A percentile compares a stretch with the other conserved stretches of the same genome.
Evolutionary conservation across 192 early-diverging fungal species (phyloP).

Genomic region (Phlyctochytrium arcticum): DNA sequence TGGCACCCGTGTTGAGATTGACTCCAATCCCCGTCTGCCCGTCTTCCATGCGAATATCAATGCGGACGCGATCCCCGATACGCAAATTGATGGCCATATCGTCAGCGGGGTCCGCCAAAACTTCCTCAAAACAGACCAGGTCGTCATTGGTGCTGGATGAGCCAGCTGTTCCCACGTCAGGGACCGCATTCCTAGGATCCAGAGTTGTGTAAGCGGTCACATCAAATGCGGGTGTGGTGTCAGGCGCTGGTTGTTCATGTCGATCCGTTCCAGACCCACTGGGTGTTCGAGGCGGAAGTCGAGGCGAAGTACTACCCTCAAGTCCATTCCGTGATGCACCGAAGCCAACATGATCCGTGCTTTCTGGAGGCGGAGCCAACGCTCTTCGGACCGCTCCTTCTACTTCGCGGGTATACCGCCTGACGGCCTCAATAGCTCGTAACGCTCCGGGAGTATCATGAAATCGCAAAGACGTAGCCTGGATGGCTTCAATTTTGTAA

Average conservation of each 20-base stretch:
- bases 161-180: too few relatives aligned
- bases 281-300: too few relatives aligned
- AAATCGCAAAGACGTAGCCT: background rate
- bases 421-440: background rate
- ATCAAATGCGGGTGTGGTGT: background rate
- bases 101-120: constrained; percentile 12
- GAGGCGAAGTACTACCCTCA: too few relatives aligned
- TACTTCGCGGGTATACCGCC: background rate
- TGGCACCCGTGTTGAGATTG: constrained; percentile 23
- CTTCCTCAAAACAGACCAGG: constrained; percentile 10
- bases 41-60: constrained; percentile 26
- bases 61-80: constrained; percentile 18
- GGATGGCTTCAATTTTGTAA: constrained; percentile 1
- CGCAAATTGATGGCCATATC: constrained; percentile 25
- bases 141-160: background rate
- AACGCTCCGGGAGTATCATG: background rate
- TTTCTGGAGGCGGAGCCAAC: background rate
- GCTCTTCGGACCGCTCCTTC: background rate
- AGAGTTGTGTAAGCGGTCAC: background rate
- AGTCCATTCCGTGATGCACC: background rate
- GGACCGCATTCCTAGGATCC: background rate
- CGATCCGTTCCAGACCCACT: background rate
- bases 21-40: constrained; percentile 13
- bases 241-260: background rate
- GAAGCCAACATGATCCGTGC: background rate